These are phyloP conservation scores for Ulota crispa DNA, from an alignment of 225 moss, liverwort and hornwort genomes.

Conservation along the genomic window DNA sequence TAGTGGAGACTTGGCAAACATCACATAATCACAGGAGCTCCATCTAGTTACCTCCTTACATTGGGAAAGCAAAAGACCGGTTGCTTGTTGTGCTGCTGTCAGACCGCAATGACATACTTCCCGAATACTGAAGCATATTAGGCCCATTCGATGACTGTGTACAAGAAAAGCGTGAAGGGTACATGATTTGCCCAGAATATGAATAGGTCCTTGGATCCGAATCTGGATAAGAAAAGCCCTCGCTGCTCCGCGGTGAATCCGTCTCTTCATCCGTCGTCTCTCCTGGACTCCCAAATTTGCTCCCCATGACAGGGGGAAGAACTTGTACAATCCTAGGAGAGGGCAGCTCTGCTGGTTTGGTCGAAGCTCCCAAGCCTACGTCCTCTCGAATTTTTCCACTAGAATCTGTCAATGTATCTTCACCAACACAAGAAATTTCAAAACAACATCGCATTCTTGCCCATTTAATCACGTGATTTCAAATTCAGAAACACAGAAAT, in stretches of 20 bases:
- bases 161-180: conserved; percentile 42
- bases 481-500: not conserved
- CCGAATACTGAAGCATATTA: conserved; percentile 51
- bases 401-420: conserved; percentile 5
- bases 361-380: conserved; percentile 9
- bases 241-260: conserved; percentile 53
- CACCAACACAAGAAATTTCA: conserved; percentile 15
- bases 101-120: conserved; percentile 64
- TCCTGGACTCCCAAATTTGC: conserved; percentile 51
- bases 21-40: conserved; percentile 25
- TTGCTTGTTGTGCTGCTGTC: conserved; percentile 67
- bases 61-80: conserved; percentile 69
- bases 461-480: not conserved
- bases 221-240: conserved; percentile 50
- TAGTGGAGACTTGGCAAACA: conserved; percentile 11
- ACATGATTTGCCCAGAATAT: conserved; percentile 50
- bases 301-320: conserved; percentile 45
- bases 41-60: conserved; percentile 61
- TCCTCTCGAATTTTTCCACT: conserved; percentile 22
- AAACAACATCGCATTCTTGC: not conserved
- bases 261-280: conserved; percentile 62
- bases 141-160: conserved; percentile 47
- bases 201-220: conserved; percentile 30
- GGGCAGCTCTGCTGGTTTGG: conserved; percentile 22
- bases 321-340: conserved; percentile 44